A percentile compares a stretch with the other conserved stretches of the same genome.
phyloP scores from a whole-genome alignment of 495 filamentous ascomycete species.

The Lentithecium fluviatile region DNA sequence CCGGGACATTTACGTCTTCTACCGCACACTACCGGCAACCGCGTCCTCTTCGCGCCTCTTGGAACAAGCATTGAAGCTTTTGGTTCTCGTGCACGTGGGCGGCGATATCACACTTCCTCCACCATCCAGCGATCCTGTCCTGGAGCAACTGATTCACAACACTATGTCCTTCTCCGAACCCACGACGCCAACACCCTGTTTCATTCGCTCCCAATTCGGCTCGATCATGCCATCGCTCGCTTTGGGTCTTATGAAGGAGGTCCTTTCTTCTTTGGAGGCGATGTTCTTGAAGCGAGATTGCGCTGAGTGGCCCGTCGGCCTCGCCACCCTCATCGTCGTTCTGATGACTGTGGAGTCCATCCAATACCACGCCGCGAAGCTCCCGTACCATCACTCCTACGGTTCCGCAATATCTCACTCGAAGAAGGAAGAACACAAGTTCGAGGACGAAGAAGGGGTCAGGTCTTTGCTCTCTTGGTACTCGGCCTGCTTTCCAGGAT shows the following conservation, averaged over 20 bases:
- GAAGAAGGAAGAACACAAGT: not conserved
- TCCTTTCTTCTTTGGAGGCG: slow-evolving; percentile 29
- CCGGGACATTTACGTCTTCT: slow-evolving; percentile 33
- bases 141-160: slow-evolving; percentile 12
- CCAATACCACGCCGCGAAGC: slow-evolving; percentile 37
- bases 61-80: slow-evolving; percentile 34
- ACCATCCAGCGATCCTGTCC: slow-evolving; percentile 18
- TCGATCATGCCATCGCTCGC: slow-evolving; percentile 33
- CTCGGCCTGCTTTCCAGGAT: slow-evolving; percentile 31
- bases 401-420: slow-evolving; percentile 1
- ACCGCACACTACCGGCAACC: slow-evolving; percentile 15
- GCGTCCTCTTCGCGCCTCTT: slow-evolving; percentile 19
- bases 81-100: slow-evolving; percentile 37
- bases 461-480: slow-evolving; percentile 27
- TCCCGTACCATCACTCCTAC: slow-evolving; percentile 28
- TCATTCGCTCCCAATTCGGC: slow-evolving; percentile 38
- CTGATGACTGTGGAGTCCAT: slow-evolving; percentile 37
- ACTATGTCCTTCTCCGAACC: slow-evolving; percentile 5
- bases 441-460: slow-evolving; percentile 28
- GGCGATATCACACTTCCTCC: slow-evolving; percentile 26
- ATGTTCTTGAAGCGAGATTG: slow-evolving; percentile 29
- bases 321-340: slow-evolving; percentile 26
- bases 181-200: slow-evolving; percentile 33
- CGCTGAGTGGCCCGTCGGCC: slow-evolving; percentile 27
- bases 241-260: slow-evolving; percentile 24